Base-by-base conservation (phyloP, 1,284 basidiomycete genomes). In the Cerrena zonata region DNA sequence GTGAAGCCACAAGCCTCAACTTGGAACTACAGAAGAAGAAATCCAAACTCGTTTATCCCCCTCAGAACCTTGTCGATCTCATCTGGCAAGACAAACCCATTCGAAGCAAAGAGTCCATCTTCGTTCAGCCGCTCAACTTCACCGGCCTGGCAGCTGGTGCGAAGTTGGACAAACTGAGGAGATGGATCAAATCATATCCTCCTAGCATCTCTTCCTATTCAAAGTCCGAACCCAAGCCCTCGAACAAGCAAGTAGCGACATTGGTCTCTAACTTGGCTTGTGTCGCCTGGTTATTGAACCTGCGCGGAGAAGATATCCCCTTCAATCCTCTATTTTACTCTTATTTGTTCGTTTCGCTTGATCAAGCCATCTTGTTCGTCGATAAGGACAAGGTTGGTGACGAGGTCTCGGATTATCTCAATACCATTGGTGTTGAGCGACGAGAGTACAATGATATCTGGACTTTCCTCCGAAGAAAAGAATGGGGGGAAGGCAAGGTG, bases 291-390 rank as follows among this genome's bases (percentile, higher is more conserved):
- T 60, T 88, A 4, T 73, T 94, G 18, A 95, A 95, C 64, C 73
- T 93, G 48, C 84, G 94, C 45, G 91, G 91, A 42, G 78, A 79
- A 3, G 94, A 96, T 61, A 84, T 96, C 26, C 89, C 89, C 0
- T 89, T 82, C 72, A 91, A 89, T 59, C 92, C 92, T 0, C 78
- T 95, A 7, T 94, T 94, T 69, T 88, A 88, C 48, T 79, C 89
- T 0, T 95, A 94, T 61, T 67, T 92, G 10, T 89, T 84, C 59
- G 74, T 95, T 36, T 80, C 83, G 2, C 63, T 80, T 7, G 74
- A 84, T 18, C 66, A 65, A 27, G 73, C 78, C 1, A 74, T 80
- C n/a, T 69, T 91, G 5, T 92, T 91, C 69, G 69, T 89, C 34
- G 86, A 91, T 53, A 62, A 68, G 5, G 64, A 64, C 47, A 91